Base-by-base conservation (phyloP, 2,329 filamentous ascomycete genomes). In the Bimuria novae-zelandiae region DNA sequence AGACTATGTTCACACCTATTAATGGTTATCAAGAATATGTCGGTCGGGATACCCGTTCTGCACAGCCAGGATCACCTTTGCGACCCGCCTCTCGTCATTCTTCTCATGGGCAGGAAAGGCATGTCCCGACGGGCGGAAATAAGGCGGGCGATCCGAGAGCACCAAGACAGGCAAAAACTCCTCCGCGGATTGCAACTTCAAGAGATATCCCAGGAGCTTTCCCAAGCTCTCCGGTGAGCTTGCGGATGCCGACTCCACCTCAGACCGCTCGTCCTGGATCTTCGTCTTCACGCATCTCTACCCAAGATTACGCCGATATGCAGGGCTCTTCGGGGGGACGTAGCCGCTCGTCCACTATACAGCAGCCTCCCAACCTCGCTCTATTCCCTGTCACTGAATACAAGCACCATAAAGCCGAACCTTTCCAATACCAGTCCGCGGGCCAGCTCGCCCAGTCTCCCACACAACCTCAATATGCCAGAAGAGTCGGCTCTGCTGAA, bases 61-160 rank as follows among this genome's bases (percentile, higher is more conserved):
- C 47, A 57, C 69, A 55, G 55, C 66, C 51, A 32, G 53, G 48
- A 3, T 56, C 61, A n/a, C 61, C 66, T 25, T 72, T 74, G 22
- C 77, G 76, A 16, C 77, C 79, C n/a, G 74, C 73, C 33, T 76
- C 76, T 16, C 75, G 74, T 14, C 75, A 76, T 4, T 71, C 68
- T 27, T 76, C 56, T 64, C 75, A 57, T 59, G 71, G 50, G 65
- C 68, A 54, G 72, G 43, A 47, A 56, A 58, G 37, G 50, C 47
- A 56, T 64, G 59, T 48, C 10, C 10, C 39, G 16, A 19, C 14
- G 16, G 48, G 21, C 14, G 40, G 27, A 16, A 57, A 49, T 32
- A 52, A 51, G 23, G 27, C 21, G 2, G 25, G 41, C 14, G 33
- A 19, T 21, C 10, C 42, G 11, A 42, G 29, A 27, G 48, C 16